Evolutionary conservation across 805 yeast species (phyloP).

Genomic region (Candida jianshihensis): DNA sequence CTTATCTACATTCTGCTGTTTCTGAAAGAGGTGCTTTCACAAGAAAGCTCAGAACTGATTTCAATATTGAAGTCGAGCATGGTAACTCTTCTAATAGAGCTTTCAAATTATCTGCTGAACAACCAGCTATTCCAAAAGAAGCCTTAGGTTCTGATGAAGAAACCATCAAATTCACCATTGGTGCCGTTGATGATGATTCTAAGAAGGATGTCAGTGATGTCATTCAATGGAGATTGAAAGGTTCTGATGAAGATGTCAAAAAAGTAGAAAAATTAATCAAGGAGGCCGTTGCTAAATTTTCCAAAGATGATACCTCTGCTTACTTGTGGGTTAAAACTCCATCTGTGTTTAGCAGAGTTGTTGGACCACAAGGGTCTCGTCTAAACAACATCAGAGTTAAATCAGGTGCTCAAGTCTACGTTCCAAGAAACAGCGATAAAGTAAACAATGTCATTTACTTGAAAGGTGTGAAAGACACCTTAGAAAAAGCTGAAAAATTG

Average conservation of each 20-base stretch:
- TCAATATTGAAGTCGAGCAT: conserved; percentile 51
- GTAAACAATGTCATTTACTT: conserved; percentile 47
- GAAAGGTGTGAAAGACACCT: conserved; percentile 52
- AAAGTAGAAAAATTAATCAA: conserved; percentile 48
- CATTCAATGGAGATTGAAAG: conserved; percentile 67
- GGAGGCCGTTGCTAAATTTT: conserved; percentile 40
- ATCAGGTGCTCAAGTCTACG: conserved; percentile 50
- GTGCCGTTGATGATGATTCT: conserved; percentile 24
- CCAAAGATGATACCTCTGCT: conserved; percentile 42
- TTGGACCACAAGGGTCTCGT: conserved; percentile 73
- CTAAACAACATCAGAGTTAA: conserved; percentile 54
- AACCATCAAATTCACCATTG: conserved; percentile 39
- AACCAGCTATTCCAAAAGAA: conserved; percentile 41
- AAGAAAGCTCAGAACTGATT: conserved; percentile 45
- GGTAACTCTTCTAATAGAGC: conserved; percentile 47
- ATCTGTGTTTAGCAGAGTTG: conserved; percentile 48
- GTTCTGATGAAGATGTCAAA: conserved; percentile 40
- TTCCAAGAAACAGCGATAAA: conserved; percentile 54
- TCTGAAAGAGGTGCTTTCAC: conserved; percentile 61
- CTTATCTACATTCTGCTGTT: conserved; percentile 48
- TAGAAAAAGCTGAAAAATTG: conserved; percentile 40
- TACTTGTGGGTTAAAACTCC: conserved; percentile 56
- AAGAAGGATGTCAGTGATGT: conserved; percentile 20
- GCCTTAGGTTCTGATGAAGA: conserved; percentile 35
- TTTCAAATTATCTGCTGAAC: conserved; percentile 36